These are phyloP conservation scores for Leccinum barrowsii DNA, from an alignment of 768 basidiomycete species.

Conservation along the genomic window DNA sequence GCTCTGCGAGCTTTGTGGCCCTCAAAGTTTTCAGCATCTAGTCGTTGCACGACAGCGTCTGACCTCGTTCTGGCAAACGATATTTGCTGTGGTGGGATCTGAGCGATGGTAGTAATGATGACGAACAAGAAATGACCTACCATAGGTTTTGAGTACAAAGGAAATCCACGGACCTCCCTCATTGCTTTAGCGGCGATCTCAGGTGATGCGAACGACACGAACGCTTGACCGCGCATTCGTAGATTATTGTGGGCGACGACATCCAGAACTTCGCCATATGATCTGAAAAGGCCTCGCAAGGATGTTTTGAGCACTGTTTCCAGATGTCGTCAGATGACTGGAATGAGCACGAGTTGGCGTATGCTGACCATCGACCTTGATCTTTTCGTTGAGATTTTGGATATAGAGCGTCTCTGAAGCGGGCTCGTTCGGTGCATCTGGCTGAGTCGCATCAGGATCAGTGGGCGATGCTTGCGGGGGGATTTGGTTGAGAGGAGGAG, in stretches of 20 bases:
- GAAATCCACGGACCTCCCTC: conserved; percentile 92
- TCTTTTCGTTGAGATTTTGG: conserved; percentile 94
- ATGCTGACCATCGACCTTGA: conserved; percentile 67
- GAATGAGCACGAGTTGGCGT: conserved; percentile 1
- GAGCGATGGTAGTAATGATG: neutral
- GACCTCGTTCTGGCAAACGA: conserved; percentile 87
- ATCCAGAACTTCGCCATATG: conserved; percentile 89
- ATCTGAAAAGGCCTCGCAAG: conserved; percentile 83
- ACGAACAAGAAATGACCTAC: conserved; percentile 39
- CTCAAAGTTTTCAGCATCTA: conserved; percentile 66
- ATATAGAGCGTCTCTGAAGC: conserved; percentile 89
- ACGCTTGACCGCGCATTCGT: conserved; percentile 98
- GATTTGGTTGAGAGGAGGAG: conserved; percentile 27
- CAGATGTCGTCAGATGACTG: conserved; percentile 6
- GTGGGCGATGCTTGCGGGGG: conserved; percentile 24
- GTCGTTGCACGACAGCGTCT: conserved; percentile 81
- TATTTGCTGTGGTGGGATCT: conserved; percentile 69
- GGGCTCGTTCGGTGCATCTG: conserved; percentile 39
- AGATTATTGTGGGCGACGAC: conserved; percentile 95
- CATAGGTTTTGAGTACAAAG: conserved; percentile 96
- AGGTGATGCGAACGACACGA: conserved; percentile 83
- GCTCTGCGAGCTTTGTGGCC: conserved; percentile 69
- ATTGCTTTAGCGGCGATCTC: conserved; percentile 85
- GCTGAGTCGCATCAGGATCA: conserved; percentile 13
- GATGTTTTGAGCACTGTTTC: conserved; percentile 83